Evolutionary conservation across 805 yeast species (phyloP).

Genomic region (Lipomyces sp.): DNA sequence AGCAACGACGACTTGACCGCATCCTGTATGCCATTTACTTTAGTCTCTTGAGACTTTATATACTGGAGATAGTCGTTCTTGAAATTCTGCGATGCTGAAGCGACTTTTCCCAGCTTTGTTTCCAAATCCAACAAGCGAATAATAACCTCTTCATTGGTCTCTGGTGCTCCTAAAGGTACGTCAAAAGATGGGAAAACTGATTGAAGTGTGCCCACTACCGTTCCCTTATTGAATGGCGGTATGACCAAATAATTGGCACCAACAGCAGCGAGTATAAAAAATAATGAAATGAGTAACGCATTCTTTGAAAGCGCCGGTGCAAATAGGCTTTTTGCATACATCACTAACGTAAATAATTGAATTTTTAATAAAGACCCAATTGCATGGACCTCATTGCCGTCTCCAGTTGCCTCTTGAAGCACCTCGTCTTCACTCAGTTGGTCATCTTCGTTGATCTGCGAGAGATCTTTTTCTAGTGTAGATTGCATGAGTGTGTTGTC

Average conservation of each 20-base stretch:
- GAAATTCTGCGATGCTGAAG: conserved; percentile 14
- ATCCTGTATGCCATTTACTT: background rate
- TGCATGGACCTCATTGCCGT: background rate
- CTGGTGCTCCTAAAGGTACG: conserved; percentile 19
- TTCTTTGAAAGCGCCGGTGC: background rate
- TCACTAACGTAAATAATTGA: background rate
- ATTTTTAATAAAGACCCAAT: conserved; percentile 3
- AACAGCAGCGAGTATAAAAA: background rate
- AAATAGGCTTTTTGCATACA: background rate
- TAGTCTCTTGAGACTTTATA: background rate
- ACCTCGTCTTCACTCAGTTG: conserved; percentile 1
- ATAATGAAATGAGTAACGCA: background rate
- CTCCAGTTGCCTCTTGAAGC: conserved; percentile 3
- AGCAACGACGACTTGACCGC: conserved; percentile 5
- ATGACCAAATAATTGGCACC: background rate
- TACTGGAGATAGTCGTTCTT: conserved; percentile 15
- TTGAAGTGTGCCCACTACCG: background rate
- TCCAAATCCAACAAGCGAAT: conserved; percentile 26
- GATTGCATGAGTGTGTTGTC: background rate
- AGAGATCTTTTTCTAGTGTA: background rate
- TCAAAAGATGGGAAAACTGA: conserved; percentile 8
- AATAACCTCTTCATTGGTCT: conserved; percentile 18
- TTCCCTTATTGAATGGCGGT: background rate
- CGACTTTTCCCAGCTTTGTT: conserved; percentile 11
- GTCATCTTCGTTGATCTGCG: background rate